Evolutionary conservation across 1,284 basidiomycete species (phyloP).

Genomic region (Trametes versicolor): DNA sequence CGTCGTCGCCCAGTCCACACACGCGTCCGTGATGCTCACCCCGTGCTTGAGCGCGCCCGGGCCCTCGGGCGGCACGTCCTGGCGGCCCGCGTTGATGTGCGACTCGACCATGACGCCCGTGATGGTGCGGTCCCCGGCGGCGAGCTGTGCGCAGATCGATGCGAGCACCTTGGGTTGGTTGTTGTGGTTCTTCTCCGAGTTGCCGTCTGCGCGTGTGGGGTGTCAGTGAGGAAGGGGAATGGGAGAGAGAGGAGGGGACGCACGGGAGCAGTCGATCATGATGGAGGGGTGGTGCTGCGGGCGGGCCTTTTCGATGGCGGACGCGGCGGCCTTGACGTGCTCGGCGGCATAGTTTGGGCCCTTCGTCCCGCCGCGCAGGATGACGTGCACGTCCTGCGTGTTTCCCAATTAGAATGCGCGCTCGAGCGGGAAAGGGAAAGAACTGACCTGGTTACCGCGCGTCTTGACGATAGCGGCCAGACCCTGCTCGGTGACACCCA

Average conservation of each 20-base stretch:
- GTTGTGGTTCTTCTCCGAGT: constrained; percentile 92
- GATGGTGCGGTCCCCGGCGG: constrained; percentile 80
- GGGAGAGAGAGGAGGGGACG: constrained; percentile 42
- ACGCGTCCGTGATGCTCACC: constrained; percentile 93
- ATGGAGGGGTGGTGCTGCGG: constrained; percentile 70
- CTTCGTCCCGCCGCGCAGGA: constrained; percentile 88
- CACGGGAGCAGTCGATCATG: constrained; percentile 88
- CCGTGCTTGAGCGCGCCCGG: constrained; percentile 80
- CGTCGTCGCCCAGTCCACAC: constrained; percentile 92
- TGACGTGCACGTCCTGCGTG: constrained; percentile 85
- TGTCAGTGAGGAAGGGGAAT: background rate
- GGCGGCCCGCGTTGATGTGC: constrained; percentile 88
- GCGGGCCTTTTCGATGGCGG: constrained; percentile 79
- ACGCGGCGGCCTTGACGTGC: constrained; percentile 77
- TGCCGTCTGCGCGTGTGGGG: constrained; percentile 69
- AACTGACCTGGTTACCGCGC: constrained; percentile 72
- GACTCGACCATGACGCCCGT: constrained; percentile 98
- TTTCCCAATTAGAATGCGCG: background rate
- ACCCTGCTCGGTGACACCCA: constrained; percentile 97
- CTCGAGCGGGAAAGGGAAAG: background rate
- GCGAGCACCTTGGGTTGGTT: constrained; percentile 89
- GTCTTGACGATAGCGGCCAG: constrained; percentile 97
- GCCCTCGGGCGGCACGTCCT: constrained; percentile 79
- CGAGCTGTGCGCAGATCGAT: constrained; percentile 83
- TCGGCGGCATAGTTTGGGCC: constrained; percentile 89